Conservation (phyloP, 345 rosid species). For the Salix exigua region DNA sequence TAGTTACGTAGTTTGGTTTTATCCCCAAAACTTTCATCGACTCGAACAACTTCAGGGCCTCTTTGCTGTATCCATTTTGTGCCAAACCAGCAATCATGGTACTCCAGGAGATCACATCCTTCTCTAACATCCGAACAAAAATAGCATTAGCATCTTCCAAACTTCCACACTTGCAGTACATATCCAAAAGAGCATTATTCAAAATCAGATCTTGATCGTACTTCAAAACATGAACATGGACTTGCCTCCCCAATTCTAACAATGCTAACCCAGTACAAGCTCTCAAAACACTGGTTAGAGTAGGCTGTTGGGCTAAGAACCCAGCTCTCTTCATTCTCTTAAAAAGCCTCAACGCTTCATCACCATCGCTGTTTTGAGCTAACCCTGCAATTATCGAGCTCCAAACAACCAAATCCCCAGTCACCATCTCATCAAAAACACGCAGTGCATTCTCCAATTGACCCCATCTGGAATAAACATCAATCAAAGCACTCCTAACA, state of each 20-base stretch:
- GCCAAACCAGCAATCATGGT: slow-evolving; percentile 75
- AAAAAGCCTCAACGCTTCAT: slow-evolving; percentile 52
- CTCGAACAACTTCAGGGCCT: slow-evolving; percentile 52
- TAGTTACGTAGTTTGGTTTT: slow-evolving; percentile 57
- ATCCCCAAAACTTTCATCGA: slow-evolving; percentile 46
- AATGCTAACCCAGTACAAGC: slow-evolving; percentile 60
- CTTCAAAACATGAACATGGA: slow-evolving; percentile 65
- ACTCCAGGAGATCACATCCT: slow-evolving; percentile 76
- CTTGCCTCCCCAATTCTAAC: slow-evolving; percentile 63
- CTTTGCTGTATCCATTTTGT: slow-evolving; percentile 62
- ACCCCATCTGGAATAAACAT: slow-evolving; percentile 58
- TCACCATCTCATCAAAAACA: slow-evolving; percentile 54
- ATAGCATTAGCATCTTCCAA: slow-evolving; percentile 52
- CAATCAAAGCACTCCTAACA: slow-evolving; percentile 69
- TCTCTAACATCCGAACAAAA: slow-evolving; percentile 45
- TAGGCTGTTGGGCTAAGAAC: slow-evolving; percentile 46
- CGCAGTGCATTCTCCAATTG: slow-evolving; percentile 35
- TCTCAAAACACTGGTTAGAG: slow-evolving; percentile 61
- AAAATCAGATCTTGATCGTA: slow-evolving; percentile 58
- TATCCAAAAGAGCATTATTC: slow-evolving; percentile 64
- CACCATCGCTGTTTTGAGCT: slow-evolving; percentile 60
- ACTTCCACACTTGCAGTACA: slow-evolving; percentile 74
- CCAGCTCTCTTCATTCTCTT: slow-evolving; percentile 63
- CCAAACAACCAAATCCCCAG: slow-evolving; percentile 67
- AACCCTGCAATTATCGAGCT: slow-evolving; percentile 65